Evolutionary conservation across 2,329 filamentous ascomycete genomes (phyloP).

Genomic region (Fusarium ramigenum): DNA sequence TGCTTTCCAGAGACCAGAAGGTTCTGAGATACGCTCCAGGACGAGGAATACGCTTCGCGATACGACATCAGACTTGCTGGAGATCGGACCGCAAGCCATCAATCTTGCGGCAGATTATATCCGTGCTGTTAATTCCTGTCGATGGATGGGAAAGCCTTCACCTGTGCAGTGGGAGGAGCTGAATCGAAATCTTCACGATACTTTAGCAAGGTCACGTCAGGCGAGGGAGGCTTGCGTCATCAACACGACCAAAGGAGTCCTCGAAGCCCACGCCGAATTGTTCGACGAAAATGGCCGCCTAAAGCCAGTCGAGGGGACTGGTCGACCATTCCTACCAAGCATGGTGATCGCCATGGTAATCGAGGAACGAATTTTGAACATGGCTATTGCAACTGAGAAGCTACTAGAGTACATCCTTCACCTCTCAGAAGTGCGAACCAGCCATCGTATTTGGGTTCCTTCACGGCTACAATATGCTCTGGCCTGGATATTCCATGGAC

Average conservation of each 20-base stretch:
- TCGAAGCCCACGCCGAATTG: slow-evolving; percentile 51
- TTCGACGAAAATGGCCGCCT: slow-evolving; percentile 55
- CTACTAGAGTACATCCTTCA: slow-evolving; percentile 50
- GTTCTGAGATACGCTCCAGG: slow-evolving; percentile 44
- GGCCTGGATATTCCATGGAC: slow-evolving; percentile 49
- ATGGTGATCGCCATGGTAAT: slow-evolving; percentile 59
- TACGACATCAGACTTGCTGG: slow-evolving; percentile 43
- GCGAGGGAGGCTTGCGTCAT: slow-evolving; percentile 41
- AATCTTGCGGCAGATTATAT: slow-evolving; percentile 39
- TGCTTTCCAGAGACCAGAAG: slow-evolving; percentile 51
- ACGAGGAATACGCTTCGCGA: slow-evolving; percentile 46
- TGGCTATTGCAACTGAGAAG: slow-evolving; percentile 42
- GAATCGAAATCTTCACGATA: slow-evolving; percentile 25
- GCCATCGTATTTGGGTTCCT: slow-evolving; percentile 54
- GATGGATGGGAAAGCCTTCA: slow-evolving; percentile 43
- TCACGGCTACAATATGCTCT: slow-evolving; percentile 51
- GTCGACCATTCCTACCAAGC: slow-evolving; percentile 47
- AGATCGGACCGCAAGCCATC: slow-evolving; percentile 38
- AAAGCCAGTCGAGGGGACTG: slow-evolving; percentile 37
- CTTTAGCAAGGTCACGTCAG: slow-evolving; percentile 40
- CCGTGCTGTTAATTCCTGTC: slow-evolving; percentile 42
- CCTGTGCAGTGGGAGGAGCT: slow-evolving; percentile 37
- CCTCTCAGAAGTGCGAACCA: slow-evolving; percentile 49
- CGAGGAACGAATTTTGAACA: slow-evolving; percentile 53
- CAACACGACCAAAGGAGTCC: slow-evolving; percentile 52